Percentiles rank a stretch among this genome's conserved stretches.
Conservation (phyloP, 2,329 filamentous ascomycete genomes). For the Fusarium sp. region DNA sequence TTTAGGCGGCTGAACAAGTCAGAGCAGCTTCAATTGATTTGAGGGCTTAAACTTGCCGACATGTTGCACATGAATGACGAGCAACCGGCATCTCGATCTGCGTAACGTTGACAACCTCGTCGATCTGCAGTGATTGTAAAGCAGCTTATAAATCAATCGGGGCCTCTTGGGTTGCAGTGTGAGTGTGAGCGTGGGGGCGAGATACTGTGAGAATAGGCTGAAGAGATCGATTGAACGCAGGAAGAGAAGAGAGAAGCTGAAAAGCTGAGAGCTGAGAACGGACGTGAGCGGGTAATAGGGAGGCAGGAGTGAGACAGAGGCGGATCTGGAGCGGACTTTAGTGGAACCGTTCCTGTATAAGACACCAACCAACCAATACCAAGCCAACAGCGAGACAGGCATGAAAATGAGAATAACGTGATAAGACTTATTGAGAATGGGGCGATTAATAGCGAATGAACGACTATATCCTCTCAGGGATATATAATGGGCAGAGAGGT, state of each 20-base stretch:
- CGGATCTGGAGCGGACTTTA: conserved; percentile 1
- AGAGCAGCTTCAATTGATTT: not conserved
- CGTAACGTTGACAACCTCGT: not conserved
- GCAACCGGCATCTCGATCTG: not conserved
- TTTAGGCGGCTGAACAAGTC: not conserved
- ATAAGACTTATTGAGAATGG: too few species aligned
- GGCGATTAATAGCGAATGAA: not conserved
- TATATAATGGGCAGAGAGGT: not conserved
- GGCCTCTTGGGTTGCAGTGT: not conserved
- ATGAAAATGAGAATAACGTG: not conserved
- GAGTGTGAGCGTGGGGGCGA: not conserved
- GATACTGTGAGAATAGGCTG: not conserved
- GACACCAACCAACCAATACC: not conserved
- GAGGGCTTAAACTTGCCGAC: not conserved
- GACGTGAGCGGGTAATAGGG: not conserved
- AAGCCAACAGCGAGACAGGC: not conserved
- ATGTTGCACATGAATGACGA: conserved; percentile 1
- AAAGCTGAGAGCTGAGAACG: not conserved
- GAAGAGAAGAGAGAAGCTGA: not conserved
- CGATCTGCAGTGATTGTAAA: not conserved
- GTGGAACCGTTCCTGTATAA: not conserved
- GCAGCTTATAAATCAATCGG: not conserved
- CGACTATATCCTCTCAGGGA: not conserved
- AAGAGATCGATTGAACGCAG: not conserved
- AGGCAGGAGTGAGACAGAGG: not conserved